Evolutionary conservation across 257 asterid genomes (phyloP).

Genomic region (Parsonsia alboflavescens): DNA sequence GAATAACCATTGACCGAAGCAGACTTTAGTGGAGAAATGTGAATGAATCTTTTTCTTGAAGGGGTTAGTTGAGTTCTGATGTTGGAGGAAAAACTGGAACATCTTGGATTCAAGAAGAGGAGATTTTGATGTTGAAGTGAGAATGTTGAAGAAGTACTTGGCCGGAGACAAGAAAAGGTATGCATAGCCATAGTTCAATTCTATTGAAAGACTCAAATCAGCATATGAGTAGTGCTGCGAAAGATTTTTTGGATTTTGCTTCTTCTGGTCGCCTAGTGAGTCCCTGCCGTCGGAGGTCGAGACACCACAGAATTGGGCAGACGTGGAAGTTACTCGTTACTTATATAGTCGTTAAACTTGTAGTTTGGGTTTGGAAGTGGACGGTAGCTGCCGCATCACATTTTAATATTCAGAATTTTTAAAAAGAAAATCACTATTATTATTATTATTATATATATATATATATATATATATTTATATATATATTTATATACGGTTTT

Average conservation of each 20-base stretch:
- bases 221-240: neutral
- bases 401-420: no score
- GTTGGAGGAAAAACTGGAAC: neutral
- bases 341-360: neutral
- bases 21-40: conserved; percentile 37
- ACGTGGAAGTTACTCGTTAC: neutral
- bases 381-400: no score
- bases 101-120: neutral
- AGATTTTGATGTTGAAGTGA: conserved; percentile 1
- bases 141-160: neutral
- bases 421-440: no score
- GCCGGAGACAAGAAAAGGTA: conserved; percentile 8
- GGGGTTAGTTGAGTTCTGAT: neutral
- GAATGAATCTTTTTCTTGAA: conserved; percentile 20
- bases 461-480: no score
- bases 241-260: neutral
- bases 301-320: conserved; percentile 1
- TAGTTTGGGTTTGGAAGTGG: no score
- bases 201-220: neutral
- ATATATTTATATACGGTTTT: no score
- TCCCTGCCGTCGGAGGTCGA: neutral
- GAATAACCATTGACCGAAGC: conserved; percentile 59
- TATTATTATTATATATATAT: no score
- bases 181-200: conserved; percentile 9
- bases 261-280: neutral